Evolutionary conservation across 768 basidiomycete species (phyloP).

Genomic region (Trametes cingulata): DNA sequence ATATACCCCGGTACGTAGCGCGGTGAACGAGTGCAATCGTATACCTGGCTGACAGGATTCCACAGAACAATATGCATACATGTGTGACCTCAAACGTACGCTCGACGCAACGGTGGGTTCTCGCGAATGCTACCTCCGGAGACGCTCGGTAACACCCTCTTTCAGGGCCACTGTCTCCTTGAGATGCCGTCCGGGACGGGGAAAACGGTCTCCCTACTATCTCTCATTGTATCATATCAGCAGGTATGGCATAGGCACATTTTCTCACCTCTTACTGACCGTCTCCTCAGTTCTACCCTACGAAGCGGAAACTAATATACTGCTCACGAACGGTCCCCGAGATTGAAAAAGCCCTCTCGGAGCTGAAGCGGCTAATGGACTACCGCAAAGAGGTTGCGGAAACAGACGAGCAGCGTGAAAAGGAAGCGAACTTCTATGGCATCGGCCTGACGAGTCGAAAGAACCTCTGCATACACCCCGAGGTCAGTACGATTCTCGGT

Average conservation of each 20-base stretch:
- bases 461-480: slow-evolving; percentile 94
- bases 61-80: slow-evolving; percentile 97
- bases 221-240: slow-evolving; percentile 96
- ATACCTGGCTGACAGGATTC: neutral
- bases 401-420: slow-evolving; percentile 69
- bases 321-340: slow-evolving; percentile 99
- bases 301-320: slow-evolving; percentile 92
- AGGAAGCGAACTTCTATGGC: slow-evolving; percentile 83
- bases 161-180: slow-evolving; percentile 95
- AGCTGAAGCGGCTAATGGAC: slow-evolving; percentile 90
- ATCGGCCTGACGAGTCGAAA: slow-evolving; percentile 94
- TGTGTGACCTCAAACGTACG: slow-evolving; percentile 97
- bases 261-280: slow-evolving; percentile 3
- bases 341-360: slow-evolving; percentile 96
- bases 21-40: slow-evolving; percentile 3
- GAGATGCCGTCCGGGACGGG: slow-evolving; percentile 99
- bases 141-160: slow-evolving; percentile 5
- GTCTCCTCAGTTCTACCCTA: slow-evolving; percentile 80
- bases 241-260: slow-evolving; percentile 53
- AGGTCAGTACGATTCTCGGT: slow-evolving; percentile 49
- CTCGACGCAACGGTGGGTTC: slow-evolving; percentile 86
- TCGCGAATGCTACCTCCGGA: neutral
- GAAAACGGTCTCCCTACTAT: slow-evolving; percentile 95
- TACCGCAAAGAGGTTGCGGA: slow-evolving; percentile 79
- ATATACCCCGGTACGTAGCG: slow-evolving; percentile 85